Conservation (phyloP, 2,329 filamentous ascomycete species). For the Aspergillus sp. region DNA sequence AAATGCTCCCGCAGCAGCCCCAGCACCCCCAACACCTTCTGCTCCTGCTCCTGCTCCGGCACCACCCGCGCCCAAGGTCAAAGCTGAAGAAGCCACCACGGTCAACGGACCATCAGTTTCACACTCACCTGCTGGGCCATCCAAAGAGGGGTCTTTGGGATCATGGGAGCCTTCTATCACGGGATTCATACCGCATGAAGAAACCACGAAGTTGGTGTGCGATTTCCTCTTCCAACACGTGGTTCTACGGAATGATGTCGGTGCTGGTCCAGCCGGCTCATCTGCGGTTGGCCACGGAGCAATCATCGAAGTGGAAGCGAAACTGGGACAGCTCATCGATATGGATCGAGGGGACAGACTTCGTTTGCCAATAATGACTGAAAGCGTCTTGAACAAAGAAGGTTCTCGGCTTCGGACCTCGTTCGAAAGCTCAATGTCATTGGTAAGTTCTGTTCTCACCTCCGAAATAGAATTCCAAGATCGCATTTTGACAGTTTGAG, state of each 20-base stretch:
- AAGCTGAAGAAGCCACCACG: constrained; percentile 20
- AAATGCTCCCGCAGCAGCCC: constrained; percentile 8
- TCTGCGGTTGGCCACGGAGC: constrained; percentile 62
- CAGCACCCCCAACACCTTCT: constrained; percentile 2
- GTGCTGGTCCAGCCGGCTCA: constrained; percentile 47
- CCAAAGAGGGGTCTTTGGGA: constrained; percentile 25
- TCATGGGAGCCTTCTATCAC: constrained; percentile 59
- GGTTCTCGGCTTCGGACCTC: constrained; percentile 50
- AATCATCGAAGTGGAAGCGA: constrained; percentile 89
- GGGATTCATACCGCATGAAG: constrained; percentile 65
- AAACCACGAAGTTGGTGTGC: constrained; percentile 69
- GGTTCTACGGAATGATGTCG: constrained; percentile 60
- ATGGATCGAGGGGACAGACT: constrained; percentile 67
- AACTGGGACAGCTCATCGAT: constrained; percentile 77
- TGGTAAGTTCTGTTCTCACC: constrained; percentile 52
- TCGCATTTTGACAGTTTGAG: neutral
- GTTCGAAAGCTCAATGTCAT: constrained; percentile 87
- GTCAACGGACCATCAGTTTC: constrained; percentile 23
- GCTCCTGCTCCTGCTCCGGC: constrained; percentile 12
- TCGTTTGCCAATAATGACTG: constrained; percentile 61
- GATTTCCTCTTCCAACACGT: constrained; percentile 75
- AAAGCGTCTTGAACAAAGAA: constrained; percentile 63
- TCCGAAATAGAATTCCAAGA: neutral
- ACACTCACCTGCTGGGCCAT: constrained; percentile 8
- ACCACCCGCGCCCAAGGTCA: constrained; percentile 8